Percentiles rank a stretch among this genome's conserved stretches.
phyloP scores from a whole-genome alignment of 1,284 basidiomycete species.

The Cerrena zonata region DNA sequence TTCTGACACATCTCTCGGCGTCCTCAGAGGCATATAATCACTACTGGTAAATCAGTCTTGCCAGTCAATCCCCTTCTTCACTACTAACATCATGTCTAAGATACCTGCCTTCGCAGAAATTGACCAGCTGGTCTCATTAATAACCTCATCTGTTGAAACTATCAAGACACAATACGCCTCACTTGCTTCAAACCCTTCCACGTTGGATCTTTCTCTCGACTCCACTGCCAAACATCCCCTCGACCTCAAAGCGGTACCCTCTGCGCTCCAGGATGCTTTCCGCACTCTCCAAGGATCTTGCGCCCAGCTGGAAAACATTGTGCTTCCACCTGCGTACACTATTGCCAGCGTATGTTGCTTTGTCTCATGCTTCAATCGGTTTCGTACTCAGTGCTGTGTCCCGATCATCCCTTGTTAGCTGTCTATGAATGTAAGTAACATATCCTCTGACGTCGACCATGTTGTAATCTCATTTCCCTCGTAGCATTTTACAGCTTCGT shows the following conservation, averaged over 20 bases:
- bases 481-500: slow-evolving; percentile 1
- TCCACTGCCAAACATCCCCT: neutral
- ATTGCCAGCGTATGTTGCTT: slow-evolving; percentile 1
- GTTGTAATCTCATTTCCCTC: neutral
- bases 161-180: slow-evolving; percentile 1
- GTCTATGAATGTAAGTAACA: neutral
- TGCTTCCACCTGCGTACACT: slow-evolving; percentile 1
- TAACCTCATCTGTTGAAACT: slow-evolving; percentile 6
- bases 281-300: slow-evolving; percentile 8
- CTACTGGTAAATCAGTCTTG: no score
- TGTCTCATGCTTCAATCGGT: no score
- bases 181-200: neutral
- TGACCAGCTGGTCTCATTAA: slow-evolving; percentile 6
- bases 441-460: neutral
- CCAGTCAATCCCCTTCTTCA: no score
- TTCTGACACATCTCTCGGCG: no score
- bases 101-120: slow-evolving; percentile 3
- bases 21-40: no score
- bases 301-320: slow-evolving; percentile 4
- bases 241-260: neutral
- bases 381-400: no score
- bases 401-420: no score
- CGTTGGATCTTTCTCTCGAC: neutral
- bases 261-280: slow-evolving; percentile 3
- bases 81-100: no score